Conservation (phyloP, 768 basidiomycete species). For the Russula foetens region DNA sequence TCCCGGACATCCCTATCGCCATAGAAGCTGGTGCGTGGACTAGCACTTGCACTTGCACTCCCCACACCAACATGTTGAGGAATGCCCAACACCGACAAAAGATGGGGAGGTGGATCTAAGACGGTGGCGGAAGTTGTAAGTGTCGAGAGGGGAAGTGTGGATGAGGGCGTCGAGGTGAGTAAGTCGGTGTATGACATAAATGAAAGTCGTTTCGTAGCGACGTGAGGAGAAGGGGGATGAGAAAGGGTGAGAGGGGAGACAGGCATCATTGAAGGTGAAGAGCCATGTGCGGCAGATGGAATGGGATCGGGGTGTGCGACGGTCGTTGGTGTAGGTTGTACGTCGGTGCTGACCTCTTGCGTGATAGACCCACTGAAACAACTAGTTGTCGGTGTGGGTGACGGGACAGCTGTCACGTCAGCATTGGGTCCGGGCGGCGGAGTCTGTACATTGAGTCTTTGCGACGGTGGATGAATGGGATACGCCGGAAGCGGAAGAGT, state of each 20-base stretch:
- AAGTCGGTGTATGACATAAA: conserved; percentile 88
- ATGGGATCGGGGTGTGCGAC: conserved; percentile 22
- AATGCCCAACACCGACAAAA: conserved; percentile 49
- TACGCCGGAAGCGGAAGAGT: conserved; percentile 15
- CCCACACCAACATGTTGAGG: conserved; percentile 27
- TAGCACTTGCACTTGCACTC: conserved; percentile 24
- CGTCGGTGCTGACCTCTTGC: conserved; percentile 3
- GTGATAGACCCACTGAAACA: conserved; percentile 28
- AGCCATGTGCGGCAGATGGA: conserved; percentile 17
- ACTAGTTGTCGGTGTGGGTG: conserved; percentile 28
- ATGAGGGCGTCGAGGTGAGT: conserved; percentile 65
- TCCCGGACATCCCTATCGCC: conserved; percentile 17
- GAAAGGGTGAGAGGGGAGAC: conserved; percentile 27
- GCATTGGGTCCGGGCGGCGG: background rate
- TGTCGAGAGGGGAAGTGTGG: conserved; percentile 61
- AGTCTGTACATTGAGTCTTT: conserved; percentile 2
- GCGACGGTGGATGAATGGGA: background rate
- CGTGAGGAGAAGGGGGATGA: conserved; percentile 39
- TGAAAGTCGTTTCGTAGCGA: conserved; percentile 61
- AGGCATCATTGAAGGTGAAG: conserved; percentile 20
- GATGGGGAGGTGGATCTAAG: conserved; percentile 64
- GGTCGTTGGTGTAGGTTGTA: conserved; percentile 22
- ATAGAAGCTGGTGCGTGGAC: conserved; percentile 20
- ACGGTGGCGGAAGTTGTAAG: conserved; percentile 56
- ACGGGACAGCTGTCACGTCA: background rate